Evolutionary conservation across 345 rosid genomes (phyloP).

Genomic region (Euclidium syriacum): DNA sequence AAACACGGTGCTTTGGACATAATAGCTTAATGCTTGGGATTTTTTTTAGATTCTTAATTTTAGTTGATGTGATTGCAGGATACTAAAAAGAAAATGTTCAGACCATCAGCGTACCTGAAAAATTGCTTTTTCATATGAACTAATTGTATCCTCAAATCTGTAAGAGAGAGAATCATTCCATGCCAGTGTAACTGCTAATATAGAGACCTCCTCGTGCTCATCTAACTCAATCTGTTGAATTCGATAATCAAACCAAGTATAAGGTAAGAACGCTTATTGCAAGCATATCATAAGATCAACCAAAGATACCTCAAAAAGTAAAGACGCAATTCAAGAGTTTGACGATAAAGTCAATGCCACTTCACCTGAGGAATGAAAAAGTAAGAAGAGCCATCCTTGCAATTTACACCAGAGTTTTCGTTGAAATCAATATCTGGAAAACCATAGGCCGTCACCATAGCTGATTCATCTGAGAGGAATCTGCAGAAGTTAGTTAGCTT

Average conservation of each 20-base stretch:
- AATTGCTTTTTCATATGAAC: constrained; percentile 51
- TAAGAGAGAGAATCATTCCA: constrained; percentile 54
- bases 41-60: background rate
- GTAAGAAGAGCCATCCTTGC: constrained; percentile 62
- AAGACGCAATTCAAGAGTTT: background rate
- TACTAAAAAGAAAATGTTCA: background rate
- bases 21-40: background rate
- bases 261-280: background rate
- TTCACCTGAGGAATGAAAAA: constrained; percentile 81
- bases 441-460: constrained; percentile 57
- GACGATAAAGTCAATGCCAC: constrained; percentile 6
- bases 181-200: constrained; percentile 65
- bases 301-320: background rate
- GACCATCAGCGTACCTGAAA: constrained; percentile 47
- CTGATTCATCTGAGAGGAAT: constrained; percentile 65
- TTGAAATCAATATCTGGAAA: constrained; percentile 55
- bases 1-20: background rate
- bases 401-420: constrained; percentile 41
- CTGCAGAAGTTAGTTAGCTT: constrained; percentile 55
- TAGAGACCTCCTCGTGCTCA: constrained; percentile 57
- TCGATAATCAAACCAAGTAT: background rate
- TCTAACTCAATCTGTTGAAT: constrained; percentile 74
- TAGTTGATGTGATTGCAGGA: background rate
- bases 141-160: constrained; percentile 54
- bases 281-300: constrained; percentile 1